Evolutionary conservation across 179 eudicot species (phyloP), one percentile per base, ranked within the genome.

Genomic region (Corrigiola litoralis): DNA sequence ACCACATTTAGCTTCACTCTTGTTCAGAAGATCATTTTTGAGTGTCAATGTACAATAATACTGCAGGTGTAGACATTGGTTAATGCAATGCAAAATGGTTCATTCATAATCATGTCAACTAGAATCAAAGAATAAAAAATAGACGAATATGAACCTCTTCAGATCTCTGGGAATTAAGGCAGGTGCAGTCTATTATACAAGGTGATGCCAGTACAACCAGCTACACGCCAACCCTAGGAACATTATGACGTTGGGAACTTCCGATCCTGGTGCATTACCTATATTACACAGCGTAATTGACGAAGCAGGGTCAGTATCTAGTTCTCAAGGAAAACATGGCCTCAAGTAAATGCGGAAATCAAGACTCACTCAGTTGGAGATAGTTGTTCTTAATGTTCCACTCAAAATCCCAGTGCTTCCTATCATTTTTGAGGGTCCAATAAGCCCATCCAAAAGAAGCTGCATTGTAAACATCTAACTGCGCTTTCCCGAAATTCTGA

Each of bases 361-460:
- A 46, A 17, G 1, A 25, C 72, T 75, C 66, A 83, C 90, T 80
- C 33, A 87, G 71, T 70, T 75, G 75, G 20, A 89, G 89, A 68
- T 78, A 83, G 55, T 77, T 69, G 65, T 87, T 87, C 44, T 48
- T 69, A 1, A 87, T 49, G 57, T 85, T 89, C 91, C 95, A 85
- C 71, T 87, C 84, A 20, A 89, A 87, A 83, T 89, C 89, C 96
- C 91, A 87, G 72, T 87, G 91, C 67, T 79, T 78, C 54, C 75
- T 57, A 40, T 85, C 89, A 72, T 84, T 87, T 61, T 87, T 90
- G 5, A 90, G 82, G n/a, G 92, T 90, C 95, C 96, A 90, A 51
- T 90, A 90, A 67, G 87, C 74, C 91, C 95, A 90, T 73, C 96
- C 96, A 45, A 90, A 90, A 6, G 89, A 88, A 37, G 95, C 97